Conservation (phyloP, 371 early-diverging fungal genomes). For the Massospora cicadina region DNA sequence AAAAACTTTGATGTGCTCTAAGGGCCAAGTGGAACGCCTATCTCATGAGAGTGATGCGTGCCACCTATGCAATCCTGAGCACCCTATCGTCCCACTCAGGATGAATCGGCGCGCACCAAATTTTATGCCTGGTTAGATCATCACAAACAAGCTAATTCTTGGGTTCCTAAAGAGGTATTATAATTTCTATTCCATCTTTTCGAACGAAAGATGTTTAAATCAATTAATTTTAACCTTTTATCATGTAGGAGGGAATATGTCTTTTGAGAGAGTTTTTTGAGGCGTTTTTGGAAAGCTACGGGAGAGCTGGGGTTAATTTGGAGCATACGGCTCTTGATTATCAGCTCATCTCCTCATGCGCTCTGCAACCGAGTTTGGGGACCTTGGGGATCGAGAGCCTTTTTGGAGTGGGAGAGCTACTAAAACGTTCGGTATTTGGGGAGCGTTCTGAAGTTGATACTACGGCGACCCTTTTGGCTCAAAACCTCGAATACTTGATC, state of each 20-base stretch:
- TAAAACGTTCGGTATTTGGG: not conserved
- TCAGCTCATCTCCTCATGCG: not conserved
- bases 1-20: not conserved
- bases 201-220: no score
- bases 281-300: not conserved
- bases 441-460: not conserved
- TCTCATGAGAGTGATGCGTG: not conserved
- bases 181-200: not conserved
- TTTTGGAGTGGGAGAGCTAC: not conserved
- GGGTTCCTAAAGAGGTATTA: not conserved
- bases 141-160: not conserved
- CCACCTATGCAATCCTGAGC: slow-evolving; percentile 22
- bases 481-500: not conserved
- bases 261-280: not conserved
- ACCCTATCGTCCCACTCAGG: not conserved
- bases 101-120: not conserved
- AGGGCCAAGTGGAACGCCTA: not conserved
- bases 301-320: not conserved
- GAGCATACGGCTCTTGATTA: not conserved
- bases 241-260: not conserved
- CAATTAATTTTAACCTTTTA: no score
- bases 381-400: not conserved
- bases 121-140: not conserved
- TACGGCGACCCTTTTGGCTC: not conserved
- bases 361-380: not conserved